These are phyloP conservation scores for Trapa bicornis DNA, from an alignment of 345 rosid species.

Conservation along the genomic window DNA sequence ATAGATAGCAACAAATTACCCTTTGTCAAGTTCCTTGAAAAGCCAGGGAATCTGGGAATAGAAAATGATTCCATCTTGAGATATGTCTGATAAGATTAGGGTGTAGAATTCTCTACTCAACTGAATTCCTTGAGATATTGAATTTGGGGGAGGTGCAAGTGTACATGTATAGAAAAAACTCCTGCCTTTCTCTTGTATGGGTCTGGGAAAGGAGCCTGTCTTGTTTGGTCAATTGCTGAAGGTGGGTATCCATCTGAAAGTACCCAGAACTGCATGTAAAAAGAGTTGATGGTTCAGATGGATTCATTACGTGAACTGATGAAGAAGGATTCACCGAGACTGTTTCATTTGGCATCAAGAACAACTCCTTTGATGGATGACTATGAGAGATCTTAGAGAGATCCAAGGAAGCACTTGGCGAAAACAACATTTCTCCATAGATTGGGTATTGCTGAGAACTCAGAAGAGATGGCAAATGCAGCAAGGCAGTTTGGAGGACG, in stretches of 20 bases:
- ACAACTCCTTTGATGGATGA: conserved; percentile 19
- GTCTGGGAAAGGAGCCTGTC: conserved; percentile 46
- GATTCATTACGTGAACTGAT: conserved; percentile 35
- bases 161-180: conserved; percentile 27
- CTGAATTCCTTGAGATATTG: conserved; percentile 50
- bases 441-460: conserved; percentile 62
- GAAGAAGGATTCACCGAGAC: conserved; percentile 43
- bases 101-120: conserved; percentile 42
- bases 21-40: conserved; percentile 41
- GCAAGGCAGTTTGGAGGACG: conserved; percentile 62
- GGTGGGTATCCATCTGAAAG: conserved; percentile 48
- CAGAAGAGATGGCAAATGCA: conserved; percentile 70
- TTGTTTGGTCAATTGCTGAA: conserved; percentile 53
- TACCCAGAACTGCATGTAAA: conserved; percentile 37
- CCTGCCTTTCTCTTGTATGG: conserved; percentile 51
- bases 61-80: conserved; percentile 41
- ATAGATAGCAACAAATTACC: conserved; percentile 33
- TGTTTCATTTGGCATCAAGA: conserved; percentile 44
- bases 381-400: not conserved
- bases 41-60: conserved; percentile 32
- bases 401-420: conserved; percentile 21
- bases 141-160: conserved; percentile 45
- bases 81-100: conserved; percentile 31
- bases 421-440: conserved; percentile 52
- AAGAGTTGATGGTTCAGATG: conserved; percentile 28